Conservation (phyloP, 2,329 filamentous ascomycete genomes). For the Fusarium sp. region DNA sequence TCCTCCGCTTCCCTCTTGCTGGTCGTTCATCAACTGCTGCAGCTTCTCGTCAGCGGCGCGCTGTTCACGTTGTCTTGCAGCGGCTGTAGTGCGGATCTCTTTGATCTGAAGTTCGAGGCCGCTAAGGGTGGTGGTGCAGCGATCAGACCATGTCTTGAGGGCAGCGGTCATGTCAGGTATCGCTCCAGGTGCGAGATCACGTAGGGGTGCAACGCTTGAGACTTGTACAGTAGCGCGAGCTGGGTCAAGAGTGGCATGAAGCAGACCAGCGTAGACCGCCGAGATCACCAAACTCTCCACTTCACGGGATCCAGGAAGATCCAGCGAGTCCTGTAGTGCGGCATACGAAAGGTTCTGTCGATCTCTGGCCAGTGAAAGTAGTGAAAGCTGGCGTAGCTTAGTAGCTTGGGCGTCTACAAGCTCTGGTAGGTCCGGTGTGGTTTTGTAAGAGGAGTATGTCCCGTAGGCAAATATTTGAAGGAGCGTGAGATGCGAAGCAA, state of each 20-base stretch:
- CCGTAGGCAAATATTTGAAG: conserved; percentile 94
- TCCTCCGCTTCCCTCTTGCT: conserved; percentile 56
- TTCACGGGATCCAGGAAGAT: conserved; percentile 73
- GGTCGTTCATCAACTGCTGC: conserved; percentile 61
- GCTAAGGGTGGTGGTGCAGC: conserved; percentile 78
- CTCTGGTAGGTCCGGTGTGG: conserved; percentile 69
- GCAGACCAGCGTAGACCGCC: conserved; percentile 86
- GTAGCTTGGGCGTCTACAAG: conserved; percentile 79
- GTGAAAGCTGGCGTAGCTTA: conserved; percentile 91
- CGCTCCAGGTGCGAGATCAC: conserved; percentile 82
- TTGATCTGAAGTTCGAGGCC: conserved; percentile 82
- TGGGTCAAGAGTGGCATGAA: conserved; percentile 87
- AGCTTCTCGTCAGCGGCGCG: conserved; percentile 61
- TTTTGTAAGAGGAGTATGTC: conserved; percentile 80
- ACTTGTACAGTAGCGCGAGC: conserved; percentile 79
- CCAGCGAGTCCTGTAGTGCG: conserved; percentile 74
- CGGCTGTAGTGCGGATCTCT: conserved; percentile 70
- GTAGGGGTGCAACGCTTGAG: conserved; percentile 83
- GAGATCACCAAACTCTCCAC: conserved; percentile 90
- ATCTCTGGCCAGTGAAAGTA: conserved; percentile 82
- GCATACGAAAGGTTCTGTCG: conserved; percentile 78
- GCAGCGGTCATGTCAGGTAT: conserved; percentile 76
- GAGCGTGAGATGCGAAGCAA: conserved; percentile 73
- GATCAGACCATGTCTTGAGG: conserved; percentile 80
- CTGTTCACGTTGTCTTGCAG: conserved; percentile 64